phyloP scores from a whole-genome alignment of 495 filamentous ascomycete genomes.

The Terfezia claveryi region DNA sequence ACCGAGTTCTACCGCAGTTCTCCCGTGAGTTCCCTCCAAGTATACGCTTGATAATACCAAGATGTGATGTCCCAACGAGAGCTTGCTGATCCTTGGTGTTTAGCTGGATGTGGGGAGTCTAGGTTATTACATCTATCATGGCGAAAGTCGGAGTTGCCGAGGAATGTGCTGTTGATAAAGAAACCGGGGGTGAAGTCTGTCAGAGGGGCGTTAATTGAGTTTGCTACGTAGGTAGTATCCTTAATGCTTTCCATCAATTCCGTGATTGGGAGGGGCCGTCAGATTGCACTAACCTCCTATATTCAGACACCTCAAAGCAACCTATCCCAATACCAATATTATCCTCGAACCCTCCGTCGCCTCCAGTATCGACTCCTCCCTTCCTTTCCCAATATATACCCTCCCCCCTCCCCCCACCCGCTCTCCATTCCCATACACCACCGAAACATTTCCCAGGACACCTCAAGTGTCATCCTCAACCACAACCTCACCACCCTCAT shows the following conservation, averaged over 20 bases:
- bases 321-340: constrained; percentile 60
- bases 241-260: not conserved
- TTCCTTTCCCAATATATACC: constrained; percentile 62
- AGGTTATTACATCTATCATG: constrained; percentile 65
- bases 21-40: constrained; percentile 6
- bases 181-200: constrained; percentile 56
- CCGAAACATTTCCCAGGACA: constrained; percentile 15
- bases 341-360: constrained; percentile 66
- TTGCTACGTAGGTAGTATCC: constrained; percentile 34
- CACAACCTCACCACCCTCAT: constrained; percentile 2
- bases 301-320: constrained; percentile 45
- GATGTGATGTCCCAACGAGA: not conserved
- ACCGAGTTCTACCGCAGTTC: constrained; percentile 31
- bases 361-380: constrained; percentile 41
- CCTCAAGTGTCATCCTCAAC: constrained; percentile 2
- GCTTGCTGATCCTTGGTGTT: not conserved
- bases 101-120: constrained; percentile 23
- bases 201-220: constrained; percentile 49
- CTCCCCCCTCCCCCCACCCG: constrained; percentile 19
- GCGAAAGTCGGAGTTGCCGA: constrained; percentile 47
- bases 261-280: no score
- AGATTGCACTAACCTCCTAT: not conserved
- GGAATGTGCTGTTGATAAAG: constrained; percentile 75
- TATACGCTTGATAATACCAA: no score
- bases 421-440: constrained; percentile 23